Conservation (phyloP, 768 basidiomycete species). For the Suillus paluster region DNA sequence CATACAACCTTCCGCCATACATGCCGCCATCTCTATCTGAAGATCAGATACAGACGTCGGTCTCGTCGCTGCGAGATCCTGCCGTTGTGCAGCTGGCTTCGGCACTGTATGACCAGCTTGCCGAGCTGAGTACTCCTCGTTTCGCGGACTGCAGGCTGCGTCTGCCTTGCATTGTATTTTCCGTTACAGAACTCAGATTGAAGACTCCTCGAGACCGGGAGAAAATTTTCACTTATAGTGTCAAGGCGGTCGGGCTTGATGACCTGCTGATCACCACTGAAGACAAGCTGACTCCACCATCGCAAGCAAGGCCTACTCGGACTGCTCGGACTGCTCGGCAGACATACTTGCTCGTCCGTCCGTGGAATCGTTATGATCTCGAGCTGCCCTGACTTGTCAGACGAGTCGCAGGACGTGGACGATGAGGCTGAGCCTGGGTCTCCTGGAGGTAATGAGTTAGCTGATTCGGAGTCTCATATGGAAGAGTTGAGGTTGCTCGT, state of each 20-base stretch:
- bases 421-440: not conserved
- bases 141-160: not conserved
- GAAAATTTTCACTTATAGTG: not conserved
- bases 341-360: not conserved
- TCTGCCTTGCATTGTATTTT: not conserved
- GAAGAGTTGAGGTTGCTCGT: not conserved
- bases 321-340: too few species aligned
- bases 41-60: not conserved
- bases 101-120: not conserved
- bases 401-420: not conserved
- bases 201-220: not conserved
- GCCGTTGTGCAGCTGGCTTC: not conserved
- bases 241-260: not conserved
- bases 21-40: not conserved
- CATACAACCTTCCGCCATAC: not conserved
- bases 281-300: not conserved
- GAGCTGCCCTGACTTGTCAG: not conserved
- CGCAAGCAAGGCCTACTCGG: not conserved
- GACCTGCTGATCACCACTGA: not conserved
- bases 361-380: not conserved
- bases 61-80: not conserved
- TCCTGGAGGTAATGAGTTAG: not conserved
- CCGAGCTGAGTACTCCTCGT: not conserved
- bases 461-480: not conserved
- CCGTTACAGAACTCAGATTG: not conserved